phyloP scores from a whole-genome alignment of 805 yeast genomes.

The Candida ortonii region DNA sequence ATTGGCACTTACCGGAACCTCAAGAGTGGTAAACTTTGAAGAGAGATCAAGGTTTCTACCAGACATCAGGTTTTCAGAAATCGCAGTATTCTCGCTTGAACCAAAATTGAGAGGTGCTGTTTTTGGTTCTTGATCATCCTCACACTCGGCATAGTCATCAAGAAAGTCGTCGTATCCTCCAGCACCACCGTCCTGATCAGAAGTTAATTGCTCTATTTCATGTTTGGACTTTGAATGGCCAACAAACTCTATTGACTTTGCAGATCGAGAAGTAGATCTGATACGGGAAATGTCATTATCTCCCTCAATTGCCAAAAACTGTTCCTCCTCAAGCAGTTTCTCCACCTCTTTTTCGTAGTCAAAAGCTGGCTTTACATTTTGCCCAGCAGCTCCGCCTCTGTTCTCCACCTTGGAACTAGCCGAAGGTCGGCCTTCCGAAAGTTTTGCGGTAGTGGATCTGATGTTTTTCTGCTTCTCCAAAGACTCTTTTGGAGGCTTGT shows the following conservation, averaged over 20 bases:
- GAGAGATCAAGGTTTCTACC: too few species aligned
- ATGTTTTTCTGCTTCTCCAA: too few species aligned
- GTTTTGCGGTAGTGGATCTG: too few species aligned
- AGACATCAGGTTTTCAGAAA: slow-evolving; percentile 3
- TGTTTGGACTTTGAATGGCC: slow-evolving; percentile 29
- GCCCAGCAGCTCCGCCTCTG: too few species aligned
- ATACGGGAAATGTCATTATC: slow-evolving; percentile 2
- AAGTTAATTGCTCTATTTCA: slow-evolving; percentile 24
- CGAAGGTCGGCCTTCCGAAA: too few species aligned
- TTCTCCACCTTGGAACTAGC: too few species aligned
- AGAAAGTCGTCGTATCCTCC: slow-evolving; percentile 27
- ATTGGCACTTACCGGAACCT: too few species aligned
- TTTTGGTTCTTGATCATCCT: slow-evolving; percentile 17
- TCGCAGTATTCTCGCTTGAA: slow-evolving; percentile 2
- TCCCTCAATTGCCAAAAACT: background rate
- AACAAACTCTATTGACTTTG: slow-evolving; percentile 30
- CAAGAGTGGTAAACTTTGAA: too few species aligned
- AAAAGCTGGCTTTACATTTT: too few species aligned
- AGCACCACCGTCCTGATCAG: slow-evolving; percentile 21
- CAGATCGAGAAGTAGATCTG: slow-evolving; percentile 15
- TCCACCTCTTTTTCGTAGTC: slow-evolving; percentile 9
- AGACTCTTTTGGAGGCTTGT: too few species aligned
- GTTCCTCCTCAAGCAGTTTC: slow-evolving; percentile 4
- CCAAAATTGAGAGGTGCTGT: slow-evolving; percentile 25
- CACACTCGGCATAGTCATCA: slow-evolving; percentile 29